Base-by-base conservation (phyloP, 768 basidiomycete genomes). In the Lenzites betulinus region DNA sequence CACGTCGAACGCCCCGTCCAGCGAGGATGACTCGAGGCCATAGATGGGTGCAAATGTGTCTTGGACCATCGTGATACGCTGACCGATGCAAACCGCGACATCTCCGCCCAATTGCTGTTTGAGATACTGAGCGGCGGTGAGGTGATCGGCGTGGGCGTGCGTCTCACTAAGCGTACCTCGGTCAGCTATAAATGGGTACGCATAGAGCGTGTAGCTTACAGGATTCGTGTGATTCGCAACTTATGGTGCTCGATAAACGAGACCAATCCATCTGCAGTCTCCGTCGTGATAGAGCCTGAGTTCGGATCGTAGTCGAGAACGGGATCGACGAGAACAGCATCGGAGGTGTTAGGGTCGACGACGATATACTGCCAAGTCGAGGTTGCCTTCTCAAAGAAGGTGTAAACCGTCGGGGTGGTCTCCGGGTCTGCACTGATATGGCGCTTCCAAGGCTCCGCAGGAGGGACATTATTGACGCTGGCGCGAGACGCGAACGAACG, bases 281-380 rank as follows among this genome's bases (percentile, higher is more conserved):
- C 42, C 3, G 76, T 77, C 12, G 70, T 69, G 42, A 74, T 63
- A 0, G 64, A 60, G 9, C 73, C 73, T 0, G 71, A 73, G 11
- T 69, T 63, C 7, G 68, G 67, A 15, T 77, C 70, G 49, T 76
- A 77, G 55, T 77, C 73, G 13, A 77, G 68, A 4, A 76, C 75
- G 15, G 74, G 65, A 53, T 76, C 74, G 61, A 77, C 73, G 22
- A 77, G 61, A 42, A 70, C 72, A 3, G 72, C 81, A 28, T 83
- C 79, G n/a, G 69, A 65, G 57, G 83, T 85, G 39, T 74, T 73
- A 5, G 83, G 83, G 66, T 86, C 85, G 18, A 76, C 80, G 63
- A 84, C 82, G 63, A 87, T 77, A 58, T 82, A 82, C 69, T 86
- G 84, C 63, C 84, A 71, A 42, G 70, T 71, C n/a, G 67, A 66